A percentile compares a stretch with the other conserved stretches of the same genome.
Evolutionary conservation across 768 basidiomycete species (phyloP).

Genomic region (Lyophyllum shimeji): DNA sequence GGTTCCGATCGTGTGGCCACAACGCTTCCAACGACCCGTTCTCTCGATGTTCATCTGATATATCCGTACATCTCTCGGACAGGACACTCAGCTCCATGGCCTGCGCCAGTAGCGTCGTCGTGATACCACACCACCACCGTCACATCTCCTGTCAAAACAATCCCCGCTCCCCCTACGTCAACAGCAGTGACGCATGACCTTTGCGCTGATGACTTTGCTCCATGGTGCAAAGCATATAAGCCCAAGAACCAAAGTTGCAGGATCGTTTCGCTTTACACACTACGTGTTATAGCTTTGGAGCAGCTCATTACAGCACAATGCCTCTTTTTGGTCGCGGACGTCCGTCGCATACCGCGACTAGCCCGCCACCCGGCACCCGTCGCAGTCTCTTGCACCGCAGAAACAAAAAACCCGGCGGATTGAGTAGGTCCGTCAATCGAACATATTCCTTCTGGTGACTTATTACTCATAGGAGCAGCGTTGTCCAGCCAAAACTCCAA

Average conservation of each 20-base stretch:
- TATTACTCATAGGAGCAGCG: constrained; percentile 37
- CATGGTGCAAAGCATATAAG: background rate
- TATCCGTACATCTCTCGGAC: too few species aligned
- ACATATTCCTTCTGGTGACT: background rate
- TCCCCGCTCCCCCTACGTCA: background rate
- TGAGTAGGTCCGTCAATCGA: constrained; percentile 33
- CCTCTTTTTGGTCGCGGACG: constrained; percentile 21
- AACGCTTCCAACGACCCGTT: too few species aligned
- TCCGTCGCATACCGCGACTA: background rate
- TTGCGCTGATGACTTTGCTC: background rate
- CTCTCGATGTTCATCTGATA: too few species aligned
- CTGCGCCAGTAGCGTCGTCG: too few species aligned
- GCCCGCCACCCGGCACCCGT: background rate
- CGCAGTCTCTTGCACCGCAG: constrained; percentile 31
- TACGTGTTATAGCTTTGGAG: too few species aligned
- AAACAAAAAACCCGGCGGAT: constrained; percentile 46
- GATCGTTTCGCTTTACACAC: too few species aligned
- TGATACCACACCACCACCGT: too few species aligned
- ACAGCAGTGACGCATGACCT: background rate
- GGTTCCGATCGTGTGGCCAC: too few species aligned
- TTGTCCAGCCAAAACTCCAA: constrained; percentile 53
- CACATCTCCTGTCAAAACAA: too few species aligned
- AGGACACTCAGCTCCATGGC: too few species aligned
- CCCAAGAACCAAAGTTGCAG: background rate
- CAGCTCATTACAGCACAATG: constrained; percentile 5